phyloP scores from a whole-genome alignment of 139 green algal species.

The Coelastrella sp. region DNA sequence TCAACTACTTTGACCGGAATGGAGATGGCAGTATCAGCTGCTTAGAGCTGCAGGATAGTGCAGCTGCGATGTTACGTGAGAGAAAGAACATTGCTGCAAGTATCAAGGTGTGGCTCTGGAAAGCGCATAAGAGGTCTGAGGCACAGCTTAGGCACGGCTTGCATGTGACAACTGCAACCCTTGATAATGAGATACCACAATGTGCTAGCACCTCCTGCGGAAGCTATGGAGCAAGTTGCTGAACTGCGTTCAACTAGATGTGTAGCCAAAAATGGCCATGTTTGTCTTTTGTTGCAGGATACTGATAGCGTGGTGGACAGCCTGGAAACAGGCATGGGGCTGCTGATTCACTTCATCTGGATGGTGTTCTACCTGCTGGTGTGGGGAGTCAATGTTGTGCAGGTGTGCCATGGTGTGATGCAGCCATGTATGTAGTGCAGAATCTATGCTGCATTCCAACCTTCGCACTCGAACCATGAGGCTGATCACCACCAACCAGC shows the following conservation, averaged over 20 bases:
- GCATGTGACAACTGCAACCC: no score
- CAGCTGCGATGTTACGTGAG: constrained; percentile 58
- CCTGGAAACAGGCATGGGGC: constrained; percentile 52
- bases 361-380: constrained; percentile 61
- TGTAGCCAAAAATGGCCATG: not conserved
- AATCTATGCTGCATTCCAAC: no score
- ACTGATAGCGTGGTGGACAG: constrained; percentile 62
- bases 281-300: constrained; percentile 36
- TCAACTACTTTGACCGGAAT: constrained; percentile 38
- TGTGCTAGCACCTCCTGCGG: no score
- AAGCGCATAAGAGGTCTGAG: no score
- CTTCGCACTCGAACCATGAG: no score
- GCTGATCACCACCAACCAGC: no score
- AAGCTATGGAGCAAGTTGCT: no score
- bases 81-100: constrained; percentile 60
- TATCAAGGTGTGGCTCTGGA: constrained; percentile 52
- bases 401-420: not conserved
- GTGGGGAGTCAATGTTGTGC: constrained; percentile 48
- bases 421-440: no score
- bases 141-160: no score
- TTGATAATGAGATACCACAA: no score
- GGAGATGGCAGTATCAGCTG: constrained; percentile 34
- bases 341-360: constrained; percentile 59
- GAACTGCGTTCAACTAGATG: no score
- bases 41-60: constrained; percentile 41